A percentile compares a stretch with the other conserved stretches of the same genome.
phyloP scores from a whole-genome alignment of 2,329 filamentous ascomycete genomes.

The Colletotrichum higginsianum region DNA sequence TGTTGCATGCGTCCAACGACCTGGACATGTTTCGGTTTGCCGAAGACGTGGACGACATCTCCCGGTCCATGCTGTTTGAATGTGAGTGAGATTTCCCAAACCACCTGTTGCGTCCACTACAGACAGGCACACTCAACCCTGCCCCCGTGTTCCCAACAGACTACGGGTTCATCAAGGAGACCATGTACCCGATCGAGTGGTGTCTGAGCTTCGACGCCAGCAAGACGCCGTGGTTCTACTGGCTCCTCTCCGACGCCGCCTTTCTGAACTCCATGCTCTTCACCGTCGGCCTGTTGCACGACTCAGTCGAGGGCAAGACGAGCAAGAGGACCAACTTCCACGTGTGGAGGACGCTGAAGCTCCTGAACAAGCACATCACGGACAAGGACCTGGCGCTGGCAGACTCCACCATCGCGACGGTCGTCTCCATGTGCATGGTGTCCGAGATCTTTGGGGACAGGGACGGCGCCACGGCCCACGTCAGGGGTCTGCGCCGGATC shows the following conservation, averaged over 20 bases:
- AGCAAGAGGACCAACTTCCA: conserved; percentile 32
- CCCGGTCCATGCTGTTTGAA: conserved; percentile 25
- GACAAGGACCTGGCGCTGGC: conserved; percentile 36
- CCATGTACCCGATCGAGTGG: conserved; percentile 50
- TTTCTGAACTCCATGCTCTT: conserved; percentile 48
- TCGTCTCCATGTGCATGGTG: conserved; percentile 33
- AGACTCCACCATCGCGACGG: conserved; percentile 37
- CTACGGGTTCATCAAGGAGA: conserved; percentile 39
- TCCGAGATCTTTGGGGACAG: conserved; percentile 30
- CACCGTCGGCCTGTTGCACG: conserved; percentile 45
- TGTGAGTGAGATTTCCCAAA: conserved; percentile 3
- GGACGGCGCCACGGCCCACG: conserved; percentile 15
- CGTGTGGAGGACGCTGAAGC: conserved; percentile 18
- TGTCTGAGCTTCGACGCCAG: conserved; percentile 46
- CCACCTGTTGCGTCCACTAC: no score
- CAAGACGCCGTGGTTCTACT: conserved; percentile 48
- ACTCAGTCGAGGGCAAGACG: background rate
- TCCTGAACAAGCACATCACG: conserved; percentile 40
- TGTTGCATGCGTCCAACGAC: conserved; percentile 40
- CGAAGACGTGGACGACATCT: conserved; percentile 32
- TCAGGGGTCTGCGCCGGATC: conserved; percentile 43
- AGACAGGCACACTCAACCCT: background rate
- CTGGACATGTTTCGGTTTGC: conserved; percentile 46
- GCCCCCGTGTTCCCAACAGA: conserved; percentile 3
- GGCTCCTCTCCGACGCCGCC: conserved; percentile 47